Evolutionary conservation across 1,284 basidiomycete species (phyloP).

Genomic region (Grifola frondosa): DNA sequence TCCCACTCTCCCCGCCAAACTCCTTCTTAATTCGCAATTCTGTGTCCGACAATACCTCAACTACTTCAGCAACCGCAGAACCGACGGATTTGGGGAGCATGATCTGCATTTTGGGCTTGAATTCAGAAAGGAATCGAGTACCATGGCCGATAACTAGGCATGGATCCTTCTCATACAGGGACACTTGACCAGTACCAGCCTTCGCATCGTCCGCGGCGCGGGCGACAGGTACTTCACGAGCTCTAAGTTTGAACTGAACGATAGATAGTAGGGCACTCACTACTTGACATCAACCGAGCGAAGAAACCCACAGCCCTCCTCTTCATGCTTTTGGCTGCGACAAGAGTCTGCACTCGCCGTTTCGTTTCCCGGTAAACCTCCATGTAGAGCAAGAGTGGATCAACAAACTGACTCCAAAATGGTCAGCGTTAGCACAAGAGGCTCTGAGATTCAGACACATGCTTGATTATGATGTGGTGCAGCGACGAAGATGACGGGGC

Average conservation of each 20-base stretch:
- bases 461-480: conserved; percentile 98
- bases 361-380: conserved; percentile 87
- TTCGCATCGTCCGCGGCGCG: conserved; percentile 91
- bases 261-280: conserved; percentile 50
- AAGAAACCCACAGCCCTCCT: conserved; percentile 82
- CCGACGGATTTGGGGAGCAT: conserved; percentile 84
- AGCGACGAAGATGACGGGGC: conserved; percentile 94
- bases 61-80: conserved; percentile 81
- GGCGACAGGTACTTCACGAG: conserved; percentile 78
- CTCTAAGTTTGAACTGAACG: conserved; percentile 17
- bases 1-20: conserved; percentile 82
- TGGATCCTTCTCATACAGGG: conserved; percentile 74
- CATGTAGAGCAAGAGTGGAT: conserved; percentile 86
- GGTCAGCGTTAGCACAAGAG: conserved; percentile 9
- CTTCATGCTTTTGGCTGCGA: conserved; percentile 92
- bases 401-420: conserved; percentile 75
- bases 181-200: conserved; percentile 74
- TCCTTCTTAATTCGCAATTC: conserved; percentile 85
- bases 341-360: conserved; percentile 85
- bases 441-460: conserved; percentile 20
- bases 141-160: conserved; percentile 78
- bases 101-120: conserved; percentile 83
- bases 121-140: conserved; percentile 80
- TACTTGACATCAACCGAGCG: conserved; percentile 85
- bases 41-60: conserved; percentile 89